Conservation (phyloP, 768 basidiomycete species). For the Lepiota brunneoincarnata region DNA sequence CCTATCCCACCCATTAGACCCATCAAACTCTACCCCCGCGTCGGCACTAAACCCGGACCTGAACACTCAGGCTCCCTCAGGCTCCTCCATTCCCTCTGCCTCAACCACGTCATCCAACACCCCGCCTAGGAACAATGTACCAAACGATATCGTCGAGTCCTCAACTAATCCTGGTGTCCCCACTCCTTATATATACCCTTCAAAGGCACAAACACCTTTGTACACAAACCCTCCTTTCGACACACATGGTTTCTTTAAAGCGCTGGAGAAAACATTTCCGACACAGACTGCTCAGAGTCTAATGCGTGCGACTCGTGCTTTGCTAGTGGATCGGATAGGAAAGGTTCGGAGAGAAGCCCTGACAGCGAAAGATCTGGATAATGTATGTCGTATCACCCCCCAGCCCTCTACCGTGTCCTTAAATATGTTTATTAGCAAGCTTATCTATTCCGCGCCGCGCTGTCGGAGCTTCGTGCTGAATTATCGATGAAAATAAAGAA, state of each 20-base stretch:
- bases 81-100: neutral
- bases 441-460: constrained; percentile 90
- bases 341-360: constrained; percentile 71
- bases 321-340: constrained; percentile 74
- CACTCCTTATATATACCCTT: constrained; percentile 8
- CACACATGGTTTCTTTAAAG: constrained; percentile 74
- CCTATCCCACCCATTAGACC: constrained; percentile 23
- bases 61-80: neutral
- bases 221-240: constrained; percentile 78
- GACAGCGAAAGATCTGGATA: constrained; percentile 76
- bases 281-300: constrained; percentile 71
- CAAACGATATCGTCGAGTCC: neutral
- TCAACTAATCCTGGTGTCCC: constrained; percentile 1
- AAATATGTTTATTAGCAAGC: constrained; percentile 63
- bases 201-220: constrained; percentile 23
- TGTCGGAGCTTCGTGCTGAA: constrained; percentile 88
- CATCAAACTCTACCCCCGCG: constrained; percentile 13
- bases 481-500: constrained; percentile 79
- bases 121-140: constrained; percentile 6
- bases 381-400: constrained; percentile 45
- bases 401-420: neutral
- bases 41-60: constrained; percentile 5
- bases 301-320: constrained; percentile 80
- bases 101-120: constrained; percentile 6
- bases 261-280: constrained; percentile 72